These are phyloP conservation scores for Nothophytophthora sp. DNA, from an alignment of 352 stramenopile species.

Conservation along the genomic window DNA sequence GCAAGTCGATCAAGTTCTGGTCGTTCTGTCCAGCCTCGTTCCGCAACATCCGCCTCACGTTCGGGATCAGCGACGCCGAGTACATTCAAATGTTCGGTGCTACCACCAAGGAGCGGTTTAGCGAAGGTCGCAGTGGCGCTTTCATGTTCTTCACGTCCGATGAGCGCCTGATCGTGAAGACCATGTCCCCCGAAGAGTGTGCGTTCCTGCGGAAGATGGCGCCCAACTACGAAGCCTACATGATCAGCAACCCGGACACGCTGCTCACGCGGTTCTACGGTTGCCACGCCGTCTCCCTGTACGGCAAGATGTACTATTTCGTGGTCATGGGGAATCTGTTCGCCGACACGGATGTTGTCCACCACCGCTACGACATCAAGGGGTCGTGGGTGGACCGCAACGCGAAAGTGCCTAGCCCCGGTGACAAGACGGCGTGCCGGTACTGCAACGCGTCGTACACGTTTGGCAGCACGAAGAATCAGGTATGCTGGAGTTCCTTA, in stretches of 20 bases:
- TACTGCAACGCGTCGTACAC: slow-evolving; percentile 88
- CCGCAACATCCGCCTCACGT: slow-evolving; percentile 81
- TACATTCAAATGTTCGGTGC: slow-evolving; percentile 79
- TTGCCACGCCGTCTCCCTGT: slow-evolving; percentile 92
- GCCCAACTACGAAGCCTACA: slow-evolving; percentile 81
- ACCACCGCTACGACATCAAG: slow-evolving; percentile 92
- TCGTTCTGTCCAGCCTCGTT: slow-evolving; percentile 87
- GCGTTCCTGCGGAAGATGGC: slow-evolving; percentile 80
- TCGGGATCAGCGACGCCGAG: slow-evolving; percentile 71
- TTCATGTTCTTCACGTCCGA: slow-evolving; percentile 93
- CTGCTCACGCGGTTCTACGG: slow-evolving; percentile 91
- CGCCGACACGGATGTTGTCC: slow-evolving; percentile 80
- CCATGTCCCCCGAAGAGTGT: slow-evolving; percentile 78
- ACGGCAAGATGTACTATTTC: slow-evolving; percentile 91
- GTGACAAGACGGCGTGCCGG: slow-evolving; percentile 78
- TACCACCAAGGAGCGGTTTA: slow-evolving; percentile 90
- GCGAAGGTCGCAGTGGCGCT: slow-evolving; percentile 83
- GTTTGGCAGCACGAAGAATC: slow-evolving; percentile 51
- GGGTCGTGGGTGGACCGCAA: slow-evolving; percentile 90
- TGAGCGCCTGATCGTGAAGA: slow-evolving; percentile 92
- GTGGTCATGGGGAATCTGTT: slow-evolving; percentile 94
- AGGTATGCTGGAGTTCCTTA: no score
- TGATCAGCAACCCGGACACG: slow-evolving; percentile 88
- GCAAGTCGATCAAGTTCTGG: slow-evolving; percentile 88
- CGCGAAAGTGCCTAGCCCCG: slow-evolving; percentile 68